Evolutionary conservation across 129 eudicot species (phyloP).

Genomic region (Flaveria linearis): DNA sequence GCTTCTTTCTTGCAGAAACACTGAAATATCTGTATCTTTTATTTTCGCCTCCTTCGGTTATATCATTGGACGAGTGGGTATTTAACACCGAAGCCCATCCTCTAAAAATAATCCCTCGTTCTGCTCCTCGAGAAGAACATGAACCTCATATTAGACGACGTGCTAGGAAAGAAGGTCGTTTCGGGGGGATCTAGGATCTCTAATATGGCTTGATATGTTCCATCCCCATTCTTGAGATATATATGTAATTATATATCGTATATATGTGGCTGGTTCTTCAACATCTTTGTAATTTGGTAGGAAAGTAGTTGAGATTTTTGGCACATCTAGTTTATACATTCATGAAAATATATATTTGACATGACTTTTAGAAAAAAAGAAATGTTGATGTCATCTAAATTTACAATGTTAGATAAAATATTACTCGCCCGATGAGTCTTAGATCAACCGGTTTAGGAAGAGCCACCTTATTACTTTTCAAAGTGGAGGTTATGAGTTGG

Average conservation of each 20-base stretch:
- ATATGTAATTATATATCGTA: too few relatives aligned
- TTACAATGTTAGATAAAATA: neutral
- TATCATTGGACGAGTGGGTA: slow-evolving; percentile 94
- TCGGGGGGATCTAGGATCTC: slow-evolving; percentile 39
- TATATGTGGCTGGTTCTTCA: neutral
- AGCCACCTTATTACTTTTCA: too few relatives aligned
- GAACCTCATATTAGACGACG: slow-evolving; percentile 44
- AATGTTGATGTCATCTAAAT: neutral
- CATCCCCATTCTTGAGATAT: slow-evolving; percentile 8
- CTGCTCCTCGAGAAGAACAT: slow-evolving; percentile 31
- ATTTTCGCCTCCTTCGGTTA: slow-evolving; percentile 83
- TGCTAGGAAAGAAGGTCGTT: slow-evolving; percentile 87
- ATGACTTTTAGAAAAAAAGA: neutral
- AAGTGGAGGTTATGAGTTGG: too few relatives aligned
- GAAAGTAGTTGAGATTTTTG: neutral
- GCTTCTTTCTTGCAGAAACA: slow-evolving; percentile 98
- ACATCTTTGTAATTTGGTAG: slow-evolving; percentile 2
- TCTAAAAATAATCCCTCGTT: slow-evolving; percentile 62
- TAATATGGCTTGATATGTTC: neutral
- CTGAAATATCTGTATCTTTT: slow-evolving; percentile 91
- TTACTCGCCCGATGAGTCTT: too few relatives aligned
- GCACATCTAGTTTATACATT: neutral
- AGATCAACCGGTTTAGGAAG: too few relatives aligned
- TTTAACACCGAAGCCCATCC: slow-evolving; percentile 99
- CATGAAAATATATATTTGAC: slow-evolving; percentile 1